Conservation (phyloP, 768 basidiomycete species). For the Hysterangium stoloniferum region DNA sequence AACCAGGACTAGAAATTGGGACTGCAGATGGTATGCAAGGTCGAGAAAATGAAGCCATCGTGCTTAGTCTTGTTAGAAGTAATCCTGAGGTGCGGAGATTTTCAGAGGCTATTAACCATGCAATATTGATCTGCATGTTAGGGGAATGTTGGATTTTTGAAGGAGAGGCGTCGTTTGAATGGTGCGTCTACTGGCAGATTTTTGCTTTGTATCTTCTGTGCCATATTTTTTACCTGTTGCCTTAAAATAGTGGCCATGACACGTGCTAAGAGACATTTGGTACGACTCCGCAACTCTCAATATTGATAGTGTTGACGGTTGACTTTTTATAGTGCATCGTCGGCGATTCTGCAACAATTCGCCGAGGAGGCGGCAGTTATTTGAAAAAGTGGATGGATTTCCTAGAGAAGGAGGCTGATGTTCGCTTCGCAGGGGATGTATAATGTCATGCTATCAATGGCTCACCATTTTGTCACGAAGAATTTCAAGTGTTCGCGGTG, state of each 20-base stretch:
- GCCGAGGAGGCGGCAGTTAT: slow-evolving; percentile 67
- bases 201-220: no score
- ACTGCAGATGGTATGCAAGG: slow-evolving; percentile 98
- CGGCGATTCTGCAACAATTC: slow-evolving; percentile 88
- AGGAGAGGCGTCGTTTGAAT: slow-evolving; percentile 87
- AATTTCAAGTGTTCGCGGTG: no score
- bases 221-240: neutral
- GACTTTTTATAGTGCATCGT: slow-evolving; percentile 61
- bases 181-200: no score
- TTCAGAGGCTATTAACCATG: slow-evolving; percentile 10
- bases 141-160: slow-evolving; percentile 91
- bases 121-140: slow-evolving; percentile 28
- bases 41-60: slow-evolving; percentile 88
- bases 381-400: slow-evolving; percentile 87
- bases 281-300: no score
- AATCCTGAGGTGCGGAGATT: slow-evolving; percentile 59
- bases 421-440: slow-evolving; percentile 63
- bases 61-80: slow-evolving; percentile 88
- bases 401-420: slow-evolving; percentile 86
- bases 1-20: slow-evolving; percentile 67
- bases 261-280: slow-evolving; percentile 79
- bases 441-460: no score
- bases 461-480: no score
- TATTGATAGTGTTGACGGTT: slow-evolving; percentile 12
- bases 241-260: slow-evolving; percentile 74